Evolutionary conservation across 75 land plant species (phyloP).

Genomic region (Sequoiadendron giganteum): DNA sequence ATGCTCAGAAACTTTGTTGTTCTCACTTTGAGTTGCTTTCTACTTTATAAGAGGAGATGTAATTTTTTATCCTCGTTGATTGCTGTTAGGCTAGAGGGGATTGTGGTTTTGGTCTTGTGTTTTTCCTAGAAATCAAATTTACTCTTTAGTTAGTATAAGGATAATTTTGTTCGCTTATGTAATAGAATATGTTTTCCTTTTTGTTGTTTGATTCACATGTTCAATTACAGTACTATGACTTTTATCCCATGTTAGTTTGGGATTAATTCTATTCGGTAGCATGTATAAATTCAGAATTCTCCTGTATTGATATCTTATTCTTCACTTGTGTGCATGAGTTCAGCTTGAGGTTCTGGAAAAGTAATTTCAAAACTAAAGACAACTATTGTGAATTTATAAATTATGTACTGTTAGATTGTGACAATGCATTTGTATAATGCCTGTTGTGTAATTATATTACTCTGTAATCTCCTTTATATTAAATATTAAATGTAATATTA

Average conservation of each 20-base stretch:
- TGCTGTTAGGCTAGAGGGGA: not conserved
- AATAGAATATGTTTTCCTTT: not conserved
- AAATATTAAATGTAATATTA: too few species aligned
- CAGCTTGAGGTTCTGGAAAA: not conserved
- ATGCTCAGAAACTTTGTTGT: not conserved
- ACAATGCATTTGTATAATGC: not conserved
- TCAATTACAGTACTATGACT: not conserved
- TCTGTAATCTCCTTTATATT: not conserved
- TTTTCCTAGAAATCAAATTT: not conserved
- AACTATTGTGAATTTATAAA: not conserved
- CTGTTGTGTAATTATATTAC: not conserved
- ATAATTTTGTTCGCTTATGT: too few species aligned
- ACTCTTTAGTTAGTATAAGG: not conserved
- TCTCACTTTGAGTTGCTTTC: not conserved
- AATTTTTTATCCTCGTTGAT: too few species aligned
- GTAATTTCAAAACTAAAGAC: too few species aligned
- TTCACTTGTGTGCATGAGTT: not conserved
- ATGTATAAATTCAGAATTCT: not conserved
- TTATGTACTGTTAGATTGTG: not conserved
- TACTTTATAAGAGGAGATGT: not conserved
- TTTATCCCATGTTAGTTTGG: not conserved
- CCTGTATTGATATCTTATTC: not conserved
- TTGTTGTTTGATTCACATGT: not conserved
- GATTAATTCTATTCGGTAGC: not conserved
- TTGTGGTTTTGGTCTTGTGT: not conserved